Evolutionary conservation across 306 rosid species (phyloP).

Genomic region (Inga laurina): DNA sequence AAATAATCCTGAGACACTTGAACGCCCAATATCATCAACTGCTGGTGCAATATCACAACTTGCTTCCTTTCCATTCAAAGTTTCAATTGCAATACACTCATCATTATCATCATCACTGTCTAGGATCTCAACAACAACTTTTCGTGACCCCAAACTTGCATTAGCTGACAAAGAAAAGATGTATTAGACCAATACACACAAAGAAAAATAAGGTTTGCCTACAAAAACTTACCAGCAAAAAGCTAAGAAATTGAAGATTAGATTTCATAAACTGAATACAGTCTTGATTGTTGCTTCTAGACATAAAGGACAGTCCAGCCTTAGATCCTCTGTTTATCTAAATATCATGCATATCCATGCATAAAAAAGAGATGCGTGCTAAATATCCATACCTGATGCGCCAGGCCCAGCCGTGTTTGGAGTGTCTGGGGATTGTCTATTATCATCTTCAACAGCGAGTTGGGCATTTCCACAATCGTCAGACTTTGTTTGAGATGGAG

Average conservation of each 20-base stretch:
- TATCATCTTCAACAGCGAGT: neutral
- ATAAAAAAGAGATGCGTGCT: neutral
- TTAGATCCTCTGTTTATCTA: neutral
- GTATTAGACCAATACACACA: constrained; percentile 7
- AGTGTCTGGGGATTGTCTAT: neutral
- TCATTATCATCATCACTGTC: constrained; percentile 19
- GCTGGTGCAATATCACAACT: neutral
- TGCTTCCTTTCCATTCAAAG: neutral
- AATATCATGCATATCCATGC: neutral
- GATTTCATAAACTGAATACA: constrained; percentile 12
- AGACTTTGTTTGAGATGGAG: neutral
- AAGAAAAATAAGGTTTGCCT: neutral
- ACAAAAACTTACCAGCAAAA: neutral
- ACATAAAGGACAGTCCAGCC: neutral
- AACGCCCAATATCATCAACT: neutral
- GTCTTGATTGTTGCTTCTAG: neutral
- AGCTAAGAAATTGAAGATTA: neutral
- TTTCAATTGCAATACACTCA: neutral
- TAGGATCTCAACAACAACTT: neutral
- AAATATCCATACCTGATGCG: neutral
- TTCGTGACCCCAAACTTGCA: neutral
- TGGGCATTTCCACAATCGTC: neutral
- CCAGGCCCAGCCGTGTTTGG: neutral
- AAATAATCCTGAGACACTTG: neutral
- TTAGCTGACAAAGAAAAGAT: constrained; percentile 17